A percentile compares a stretch with the other conserved stretches of the same genome.
Conservation (phyloP, 2,329 filamentous ascomycete genomes). For the Calonectria fujianensis region DNA sequence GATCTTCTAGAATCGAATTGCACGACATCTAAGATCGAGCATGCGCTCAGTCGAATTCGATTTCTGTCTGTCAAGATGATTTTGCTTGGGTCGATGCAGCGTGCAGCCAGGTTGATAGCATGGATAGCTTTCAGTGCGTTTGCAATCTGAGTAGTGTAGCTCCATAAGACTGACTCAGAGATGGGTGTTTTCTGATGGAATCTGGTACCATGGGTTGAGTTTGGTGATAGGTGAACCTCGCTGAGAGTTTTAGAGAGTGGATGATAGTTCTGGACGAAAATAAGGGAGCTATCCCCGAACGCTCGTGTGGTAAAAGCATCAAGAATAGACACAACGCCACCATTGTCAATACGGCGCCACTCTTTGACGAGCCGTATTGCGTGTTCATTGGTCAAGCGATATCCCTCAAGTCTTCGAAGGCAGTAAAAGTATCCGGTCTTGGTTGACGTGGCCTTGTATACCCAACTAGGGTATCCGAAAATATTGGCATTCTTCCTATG, state of each 20-base stretch:
- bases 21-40: constrained; percentile 91
- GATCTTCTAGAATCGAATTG: constrained; percentile 84
- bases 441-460: constrained; percentile 93
- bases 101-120: constrained; percentile 85
- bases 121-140: constrained; percentile 93
- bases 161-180: constrained; percentile 88
- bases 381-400: constrained; percentile 90
- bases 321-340: constrained; percentile 88
- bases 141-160: constrained; percentile 92
- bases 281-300: constrained; percentile 95
- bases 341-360: constrained; percentile 91
- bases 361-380: constrained; percentile 90
- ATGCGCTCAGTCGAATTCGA: constrained; percentile 90
- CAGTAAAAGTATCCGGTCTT: constrained; percentile 94
- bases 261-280: constrained; percentile 95
- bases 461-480: constrained; percentile 93
- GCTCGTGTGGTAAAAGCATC: constrained; percentile 95
- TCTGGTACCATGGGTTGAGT: constrained; percentile 64
- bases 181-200: constrained; percentile 69
- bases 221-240: constrained; percentile 82
- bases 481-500: constrained; percentile 85
- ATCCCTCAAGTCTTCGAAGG: constrained; percentile 90
- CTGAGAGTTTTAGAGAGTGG: constrained; percentile 92
- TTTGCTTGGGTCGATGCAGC: constrained; percentile 91
- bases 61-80: constrained; percentile 94